Conservation (phyloP, 495 filamentous ascomycete species). For the Tuber borchii region DNA sequence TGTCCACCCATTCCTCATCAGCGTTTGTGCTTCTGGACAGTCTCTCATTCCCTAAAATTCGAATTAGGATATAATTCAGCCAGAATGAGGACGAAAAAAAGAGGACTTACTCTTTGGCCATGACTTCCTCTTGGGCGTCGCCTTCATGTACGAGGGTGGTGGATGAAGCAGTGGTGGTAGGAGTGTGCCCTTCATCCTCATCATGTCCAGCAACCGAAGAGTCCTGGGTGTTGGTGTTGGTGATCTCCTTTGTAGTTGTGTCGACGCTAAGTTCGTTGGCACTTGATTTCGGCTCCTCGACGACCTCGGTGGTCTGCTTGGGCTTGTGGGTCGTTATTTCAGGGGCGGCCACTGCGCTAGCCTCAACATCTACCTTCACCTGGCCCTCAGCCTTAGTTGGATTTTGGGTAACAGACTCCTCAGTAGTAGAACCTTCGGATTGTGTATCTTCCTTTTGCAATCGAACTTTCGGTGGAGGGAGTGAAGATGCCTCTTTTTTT, state of each 20-base stretch:
- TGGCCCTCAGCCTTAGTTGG: slow-evolving; percentile 6
- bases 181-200: slow-evolving; percentile 38
- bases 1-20: neutral
- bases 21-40: neutral
- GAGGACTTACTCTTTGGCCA: slow-evolving; percentile 18
- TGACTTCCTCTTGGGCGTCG: slow-evolving; percentile 24
- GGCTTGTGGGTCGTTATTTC: neutral
- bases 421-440: neutral
- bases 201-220: neutral
- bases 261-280: neutral
- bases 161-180: slow-evolving; percentile 38
- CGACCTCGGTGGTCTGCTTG: neutral
- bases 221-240: neutral
- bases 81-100: neutral
- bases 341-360: neutral
- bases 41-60: neutral
- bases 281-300: neutral
- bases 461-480: slow-evolving; percentile 17
- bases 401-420: neutral
- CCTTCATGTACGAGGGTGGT: slow-evolving; percentile 39
- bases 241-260: neutral
- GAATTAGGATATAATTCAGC: neutral
- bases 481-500: slow-evolving; percentile 25
- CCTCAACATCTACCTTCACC: slow-evolving; percentile 2
- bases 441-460: slow-evolving; percentile 17